phyloP scores from a whole-genome alignment of 129 eudicot species.

The Escallonia herrerae region DNA sequence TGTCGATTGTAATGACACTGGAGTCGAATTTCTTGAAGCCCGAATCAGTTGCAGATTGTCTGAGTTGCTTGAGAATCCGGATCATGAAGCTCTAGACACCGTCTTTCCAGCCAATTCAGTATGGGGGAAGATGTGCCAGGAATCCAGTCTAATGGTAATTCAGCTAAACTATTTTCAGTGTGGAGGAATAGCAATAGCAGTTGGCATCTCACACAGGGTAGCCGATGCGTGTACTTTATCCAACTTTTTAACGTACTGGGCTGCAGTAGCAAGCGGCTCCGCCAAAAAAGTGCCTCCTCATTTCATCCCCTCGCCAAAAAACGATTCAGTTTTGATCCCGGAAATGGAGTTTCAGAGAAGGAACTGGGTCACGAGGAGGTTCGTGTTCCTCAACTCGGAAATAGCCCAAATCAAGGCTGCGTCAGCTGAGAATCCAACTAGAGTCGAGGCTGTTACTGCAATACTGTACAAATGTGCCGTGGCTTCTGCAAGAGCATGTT shows the following conservation, averaged over 20 bases:
- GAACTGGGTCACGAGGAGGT: background rate
- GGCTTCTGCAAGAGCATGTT: background rate
- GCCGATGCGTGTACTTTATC: slow-evolving; percentile 12
- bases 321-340: background rate
- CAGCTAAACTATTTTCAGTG: slow-evolving; percentile 17
- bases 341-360: too few relatives aligned
- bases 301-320: too few relatives aligned
- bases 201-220: slow-evolving; percentile 11
- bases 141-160: background rate
- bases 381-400: background rate
- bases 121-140: too few relatives aligned
- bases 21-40: slow-evolving; percentile 8
- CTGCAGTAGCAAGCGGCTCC: slow-evolving; percentile 3
- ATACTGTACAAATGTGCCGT: slow-evolving; percentile 15
- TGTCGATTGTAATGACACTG: slow-evolving; percentile 11
- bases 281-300: background rate
- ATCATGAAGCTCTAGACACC: too few relatives aligned
- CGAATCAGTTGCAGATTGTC: background rate
- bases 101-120: too few relatives aligned
- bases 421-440: slow-evolving; percentile 9
- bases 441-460: slow-evolving; percentile 20
- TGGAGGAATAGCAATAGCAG: slow-evolving; percentile 11
- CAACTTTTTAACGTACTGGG: slow-evolving; percentile 14
- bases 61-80: background rate
- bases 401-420: background rate